Base-by-base conservation (phyloP, 2,329 filamentous ascomycete species). In the Cyclaneusma minus region DNA sequence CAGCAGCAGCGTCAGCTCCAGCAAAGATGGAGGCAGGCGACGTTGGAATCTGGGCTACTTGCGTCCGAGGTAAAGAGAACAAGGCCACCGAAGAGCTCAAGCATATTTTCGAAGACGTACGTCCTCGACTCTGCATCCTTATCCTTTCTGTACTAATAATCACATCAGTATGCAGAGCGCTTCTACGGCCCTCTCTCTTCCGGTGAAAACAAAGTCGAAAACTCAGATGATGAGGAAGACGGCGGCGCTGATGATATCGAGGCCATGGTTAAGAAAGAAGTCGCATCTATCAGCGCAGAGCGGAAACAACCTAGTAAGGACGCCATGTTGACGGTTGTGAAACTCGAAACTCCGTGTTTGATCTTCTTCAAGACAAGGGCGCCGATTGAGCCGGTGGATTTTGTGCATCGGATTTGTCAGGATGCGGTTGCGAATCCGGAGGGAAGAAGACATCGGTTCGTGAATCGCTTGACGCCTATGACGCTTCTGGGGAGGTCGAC, bases 1-100 rank as follows among this genome's bases (percentile, higher is more conserved):
- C 54, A 17, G 71, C 63, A 42, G 37, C 55, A 22, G 52, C 54
- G 12, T 47, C 52, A 26, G 54, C 53, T 51, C 36, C 27, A 18
- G 59, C 58, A 21, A 57, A 49, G 8, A 50, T 84, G 24, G 67
- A 79, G 38, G 57, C 74, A 4, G 77, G 78, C 4, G 76, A 84
- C 41, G 57, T 62, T 27, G 80, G 80, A 4, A 71, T 87, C 31
- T 87, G 78, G 77, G 73, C 75, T 15, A 84, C 79, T 0, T 85
- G 77, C 45, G 69, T 75, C 27, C 66, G 75, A 44, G 68, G 68
- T 36, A 75, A 78, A 55, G 77, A 81, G 50, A 60, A 58, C 21
- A 76, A 72, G 48, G 76, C 78, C 9, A 63, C 77, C 3, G 56
- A 61, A 25, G 80, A 87, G 45, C 60, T 84, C 35, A 60, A 59